Percentiles rank a stretch among this genome's conserved stretches.
These are phyloP conservation scores for Nothophaeocryptopus gaeumannii DNA, from an alignment of 2,329 filamentous ascomycete genomes.

Conservation along the genomic window DNA sequence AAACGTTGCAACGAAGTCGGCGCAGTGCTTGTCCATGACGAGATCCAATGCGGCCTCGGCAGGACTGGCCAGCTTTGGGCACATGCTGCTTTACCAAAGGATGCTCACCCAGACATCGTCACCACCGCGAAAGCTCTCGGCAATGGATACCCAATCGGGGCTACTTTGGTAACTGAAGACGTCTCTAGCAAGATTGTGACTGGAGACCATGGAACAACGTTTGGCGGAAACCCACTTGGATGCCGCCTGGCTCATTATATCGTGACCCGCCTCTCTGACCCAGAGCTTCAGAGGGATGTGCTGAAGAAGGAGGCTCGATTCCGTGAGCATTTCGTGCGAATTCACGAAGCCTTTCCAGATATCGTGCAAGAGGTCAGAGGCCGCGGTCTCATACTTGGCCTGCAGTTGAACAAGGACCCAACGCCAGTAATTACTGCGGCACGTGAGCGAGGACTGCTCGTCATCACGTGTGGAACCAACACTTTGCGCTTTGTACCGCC, in stretches of 20 bases:
- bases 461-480: slow-evolving; percentile 92
- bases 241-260: slow-evolving; percentile 83
- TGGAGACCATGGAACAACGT: slow-evolving; percentile 91
- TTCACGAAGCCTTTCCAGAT: slow-evolving; percentile 63
- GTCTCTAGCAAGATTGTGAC: slow-evolving; percentile 68
- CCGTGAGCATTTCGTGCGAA: slow-evolving; percentile 54
- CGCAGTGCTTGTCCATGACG: slow-evolving; percentile 87
- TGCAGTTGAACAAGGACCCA: slow-evolving; percentile 76
- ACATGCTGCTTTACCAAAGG: slow-evolving; percentile 68
- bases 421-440: slow-evolving; percentile 76
- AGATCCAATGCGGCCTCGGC: slow-evolving; percentile 91
- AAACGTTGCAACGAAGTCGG: slow-evolving; percentile 80
- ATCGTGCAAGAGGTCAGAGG: slow-evolving; percentile 78
- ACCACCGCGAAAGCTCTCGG: slow-evolving; percentile 95
- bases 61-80: slow-evolving; percentile 91
- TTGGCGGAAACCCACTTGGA: slow-evolving; percentile 86
- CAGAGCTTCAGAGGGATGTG: slow-evolving; percentile 67
- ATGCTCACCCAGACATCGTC: slow-evolving; percentile 88
- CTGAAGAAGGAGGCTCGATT: slow-evolving; percentile 63
- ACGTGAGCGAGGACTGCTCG: slow-evolving; percentile 77
- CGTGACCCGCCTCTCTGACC: slow-evolving; percentile 70
- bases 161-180: slow-evolving; percentile 64
- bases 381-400: slow-evolving; percentile 77
- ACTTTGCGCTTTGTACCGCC: slow-evolving; percentile 90
- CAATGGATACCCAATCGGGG: slow-evolving; percentile 93